Evolutionary conservation across 257 asterid species (phyloP), one percentile per base, ranked within the genome.

Genomic region (Verbascum thapsus): DNA sequence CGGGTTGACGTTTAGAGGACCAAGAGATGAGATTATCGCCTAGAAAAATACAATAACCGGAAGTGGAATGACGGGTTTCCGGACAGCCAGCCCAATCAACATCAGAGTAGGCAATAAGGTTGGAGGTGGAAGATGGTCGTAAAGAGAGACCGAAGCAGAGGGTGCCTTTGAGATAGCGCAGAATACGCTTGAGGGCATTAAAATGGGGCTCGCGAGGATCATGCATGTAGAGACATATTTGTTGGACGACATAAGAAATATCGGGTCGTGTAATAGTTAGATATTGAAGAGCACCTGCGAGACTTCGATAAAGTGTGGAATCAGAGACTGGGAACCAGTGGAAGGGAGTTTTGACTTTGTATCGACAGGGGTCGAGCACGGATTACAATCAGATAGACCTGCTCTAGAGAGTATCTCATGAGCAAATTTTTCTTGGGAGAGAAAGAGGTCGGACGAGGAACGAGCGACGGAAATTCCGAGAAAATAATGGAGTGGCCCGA

Each of bases 391-490:
- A n/a, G 58, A 45, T 58, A 62, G 47, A 3, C 18, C 4, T 1
- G 68, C 42, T 0, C 58, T 45, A 7, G 22, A 42, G 7, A 62
- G 4, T n/a, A 62, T 43, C 26, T 47, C 44, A 1, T 1, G 11
- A 2, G 68, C 68, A 62, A 23, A 62, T 6, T 47, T 30, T 0
- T 6, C 1, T 19, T 62, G 68, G 11, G 68, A 45, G 0, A 62
- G 16, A 62, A 45, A 62, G 0, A 44, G 10, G 1, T 48, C 44
- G 18, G 11, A 11, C 0, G 35, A 1, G 8, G 47, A 38, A 17
- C 57, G 68, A 45, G 68, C 30, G 4, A 62, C 68, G 7, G 45
- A 18, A 22, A 62, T 22, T 1, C 57, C 68, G 41, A 62, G 23
- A 47, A 62, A 62, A 47, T 26, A 47, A 1, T 56, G 22, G 0